Base-by-base conservation (phyloP, 331 rosid species). In the Stylosanthes scabra region DNA sequence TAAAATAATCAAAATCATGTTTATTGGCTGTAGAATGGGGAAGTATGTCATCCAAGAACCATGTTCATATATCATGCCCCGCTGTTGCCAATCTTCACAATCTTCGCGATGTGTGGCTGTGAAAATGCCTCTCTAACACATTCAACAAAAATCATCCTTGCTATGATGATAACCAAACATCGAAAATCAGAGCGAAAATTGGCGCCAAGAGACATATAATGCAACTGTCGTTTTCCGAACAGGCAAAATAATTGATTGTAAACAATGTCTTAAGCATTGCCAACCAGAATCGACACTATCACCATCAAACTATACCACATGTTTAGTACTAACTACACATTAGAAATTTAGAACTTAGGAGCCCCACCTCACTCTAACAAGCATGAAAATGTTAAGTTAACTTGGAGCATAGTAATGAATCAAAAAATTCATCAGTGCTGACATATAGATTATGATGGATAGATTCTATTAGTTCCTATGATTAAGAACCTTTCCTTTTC, bases 151-250 rank as follows among this genome's bases (percentile, higher is more conserved):
- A n/a, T 11, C 44, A 57, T 34, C 34, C 44, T 57, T 50, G 8
- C 47, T 51, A 39, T 12, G 54, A 60, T 9, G 63, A 63, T 27
- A 58, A 60, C n/a, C 28, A 61, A 63, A 40, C 65, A 27, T 56
- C n/a, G 4, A 6, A 51, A 74, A 44, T 60, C 72, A 51, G 50
- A 3, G 58, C 9, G 8, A 61, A 71, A 27, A 57, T 10, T 72
- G 56, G 57, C 42, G 7, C 59, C 70, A 81, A 61, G 45, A 64
- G 61, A 63, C 71, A 71, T 71, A 57, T 25, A 11, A 47, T n/a
- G 72, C 3, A 11, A 47, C 62, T 10, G 25, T 14, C 61, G 31
- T 56, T 70, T 58, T 41, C 66, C 42, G 39, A 37, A 15, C 9
- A 54, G 7, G 29, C 55, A 64, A 63, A 20, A 20, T 42, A 42